phyloP scores from a whole-genome alignment of 1,284 basidiomycete species.

The Gastroboletus turbinatus region DNA sequence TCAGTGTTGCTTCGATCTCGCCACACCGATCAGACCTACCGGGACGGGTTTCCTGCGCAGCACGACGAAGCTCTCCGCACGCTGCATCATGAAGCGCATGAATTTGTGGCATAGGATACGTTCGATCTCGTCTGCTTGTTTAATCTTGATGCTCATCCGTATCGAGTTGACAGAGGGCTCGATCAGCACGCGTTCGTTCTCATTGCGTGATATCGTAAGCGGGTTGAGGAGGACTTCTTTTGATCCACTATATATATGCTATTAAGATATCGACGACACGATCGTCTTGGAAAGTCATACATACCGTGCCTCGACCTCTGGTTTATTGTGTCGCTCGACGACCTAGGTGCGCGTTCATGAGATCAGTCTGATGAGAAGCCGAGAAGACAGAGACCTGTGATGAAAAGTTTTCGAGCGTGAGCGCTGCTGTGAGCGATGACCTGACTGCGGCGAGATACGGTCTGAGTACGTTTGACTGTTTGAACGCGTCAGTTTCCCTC shows the following conservation, averaged over 20 bases:
- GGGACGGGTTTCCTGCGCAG: conserved; percentile 91
- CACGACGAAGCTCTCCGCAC: conserved; percentile 96
- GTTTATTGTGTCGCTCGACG: conserved; percentile 95
- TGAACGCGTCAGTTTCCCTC: conserved; percentile 13
- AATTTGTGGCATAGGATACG: conserved; percentile 97
- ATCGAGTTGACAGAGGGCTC: conserved; percentile 98
- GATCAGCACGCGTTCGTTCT: conserved; percentile 95
- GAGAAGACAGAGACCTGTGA: conserved; percentile 68
- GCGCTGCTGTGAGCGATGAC: conserved; percentile 93
- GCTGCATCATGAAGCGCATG: conserved; percentile 98
- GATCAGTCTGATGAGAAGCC: conserved; percentile 5
- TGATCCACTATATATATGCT: conserved; percentile 58
- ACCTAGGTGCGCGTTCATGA: conserved; percentile 49
- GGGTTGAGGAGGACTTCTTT: conserved; percentile 95
- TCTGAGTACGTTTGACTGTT: conserved; percentile 78
- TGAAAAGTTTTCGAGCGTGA: conserved; percentile 96
- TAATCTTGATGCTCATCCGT: conserved; percentile 95
- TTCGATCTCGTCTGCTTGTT: conserved; percentile 99
- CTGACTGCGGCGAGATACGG: conserved; percentile 97
- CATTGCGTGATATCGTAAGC: conserved; percentile 91
- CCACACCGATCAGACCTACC: conserved; percentile 46
- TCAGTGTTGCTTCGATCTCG: conserved; percentile 4
- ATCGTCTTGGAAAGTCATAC: conserved; percentile 19
- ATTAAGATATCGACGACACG: conserved; percentile 5
- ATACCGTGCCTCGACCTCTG: conserved; percentile 87